Conservation (phyloP, 1,284 basidiomycete genomes). For the Trichosporon faecale region DNA sequence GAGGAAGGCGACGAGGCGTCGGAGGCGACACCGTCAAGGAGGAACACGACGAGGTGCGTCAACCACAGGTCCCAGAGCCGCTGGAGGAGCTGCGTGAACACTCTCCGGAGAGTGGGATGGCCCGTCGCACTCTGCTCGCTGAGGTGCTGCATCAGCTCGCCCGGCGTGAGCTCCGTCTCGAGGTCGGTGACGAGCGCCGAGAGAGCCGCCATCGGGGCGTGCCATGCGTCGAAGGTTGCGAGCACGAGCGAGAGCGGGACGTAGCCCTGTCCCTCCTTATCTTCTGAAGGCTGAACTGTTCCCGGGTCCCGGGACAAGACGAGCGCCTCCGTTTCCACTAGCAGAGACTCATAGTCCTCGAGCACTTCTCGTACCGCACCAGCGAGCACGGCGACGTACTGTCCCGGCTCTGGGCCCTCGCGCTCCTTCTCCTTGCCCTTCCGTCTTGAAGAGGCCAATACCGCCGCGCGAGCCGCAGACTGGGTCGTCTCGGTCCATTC, state of each 20-base stretch:
- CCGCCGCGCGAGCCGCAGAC: conserved; percentile 21
- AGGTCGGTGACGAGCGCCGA: conserved; percentile 63
- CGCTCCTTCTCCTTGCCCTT: conserved; percentile 11
- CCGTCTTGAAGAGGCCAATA: conserved; percentile 21
- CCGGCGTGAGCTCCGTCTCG: conserved; percentile 60
- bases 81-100: conserved; percentile 64
- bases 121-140: conserved; percentile 68
- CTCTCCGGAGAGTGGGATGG: conserved; percentile 66
- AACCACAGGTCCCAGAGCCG: conserved; percentile 77
- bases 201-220: conserved; percentile 70
- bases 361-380: conserved; percentile 68
- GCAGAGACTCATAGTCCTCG: conserved; percentile 72
- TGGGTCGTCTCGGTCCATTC: conserved; percentile 33
- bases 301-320: conserved; percentile 66
- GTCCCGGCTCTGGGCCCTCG: conserved; percentile 45
- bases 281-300: conserved; percentile 60
- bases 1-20: conserved; percentile 31
- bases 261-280: conserved; percentile 57
- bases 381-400: conserved; percentile 72
- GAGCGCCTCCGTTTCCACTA: conserved; percentile 74
- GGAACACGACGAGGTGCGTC: conserved; percentile 68
- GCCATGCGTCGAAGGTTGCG: conserved; percentile 78
- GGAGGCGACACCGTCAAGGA: conserved; percentile 66
- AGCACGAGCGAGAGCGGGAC: conserved; percentile 76
- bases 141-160: conserved; percentile 71